phyloP scores from a whole-genome alignment of 495 filamentous ascomycete species.

The Neurospora sp. region DNA sequence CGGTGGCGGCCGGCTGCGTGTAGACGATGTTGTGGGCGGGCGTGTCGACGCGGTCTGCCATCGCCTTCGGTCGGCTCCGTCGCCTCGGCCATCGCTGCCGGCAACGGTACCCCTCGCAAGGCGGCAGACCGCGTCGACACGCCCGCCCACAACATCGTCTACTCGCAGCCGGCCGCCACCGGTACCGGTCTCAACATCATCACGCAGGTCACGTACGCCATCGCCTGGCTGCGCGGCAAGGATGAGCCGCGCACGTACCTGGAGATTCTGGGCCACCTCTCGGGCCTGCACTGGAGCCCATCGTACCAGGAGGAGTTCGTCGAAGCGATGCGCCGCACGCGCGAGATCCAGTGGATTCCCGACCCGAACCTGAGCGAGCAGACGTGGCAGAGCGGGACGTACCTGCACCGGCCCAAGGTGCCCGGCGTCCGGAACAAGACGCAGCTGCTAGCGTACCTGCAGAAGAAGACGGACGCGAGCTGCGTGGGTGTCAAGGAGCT shows the following conservation, averaged over 20 bases:
- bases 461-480: slow-evolving; percentile 67
- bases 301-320: slow-evolving; percentile 33
- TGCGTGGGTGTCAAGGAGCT: slow-evolving; percentile 78
- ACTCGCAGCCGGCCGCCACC: slow-evolving; percentile 69
- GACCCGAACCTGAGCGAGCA: slow-evolving; percentile 45
- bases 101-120: slow-evolving; percentile 38
- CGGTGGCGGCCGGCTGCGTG: slow-evolving; percentile 69
- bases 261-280: slow-evolving; percentile 70
- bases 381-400: slow-evolving; percentile 53
- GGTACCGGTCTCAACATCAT: slow-evolving; percentile 70
- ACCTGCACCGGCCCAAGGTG: slow-evolving; percentile 64
- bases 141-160: slow-evolving; percentile 42
- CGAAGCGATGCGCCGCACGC: slow-evolving; percentile 45
- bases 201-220: slow-evolving; percentile 74
- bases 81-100: slow-evolving; percentile 35
- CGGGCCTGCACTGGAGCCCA: slow-evolving; percentile 43
- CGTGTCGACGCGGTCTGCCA: slow-evolving; percentile 31
- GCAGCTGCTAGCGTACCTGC: slow-evolving; percentile 68
- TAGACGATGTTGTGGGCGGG: slow-evolving; percentile 45
- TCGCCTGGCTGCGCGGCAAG: slow-evolving; percentile 76
- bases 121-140: slow-evolving; percentile 30
- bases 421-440: slow-evolving; percentile 67
- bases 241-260: slow-evolving; percentile 56
- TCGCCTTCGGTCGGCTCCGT: slow-evolving; percentile 37
- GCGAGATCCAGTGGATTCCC: slow-evolving; percentile 60